Base-by-base conservation (phyloP, 371 early-diverging fungal genomes). In the Lichtheimia ornata region DNA sequence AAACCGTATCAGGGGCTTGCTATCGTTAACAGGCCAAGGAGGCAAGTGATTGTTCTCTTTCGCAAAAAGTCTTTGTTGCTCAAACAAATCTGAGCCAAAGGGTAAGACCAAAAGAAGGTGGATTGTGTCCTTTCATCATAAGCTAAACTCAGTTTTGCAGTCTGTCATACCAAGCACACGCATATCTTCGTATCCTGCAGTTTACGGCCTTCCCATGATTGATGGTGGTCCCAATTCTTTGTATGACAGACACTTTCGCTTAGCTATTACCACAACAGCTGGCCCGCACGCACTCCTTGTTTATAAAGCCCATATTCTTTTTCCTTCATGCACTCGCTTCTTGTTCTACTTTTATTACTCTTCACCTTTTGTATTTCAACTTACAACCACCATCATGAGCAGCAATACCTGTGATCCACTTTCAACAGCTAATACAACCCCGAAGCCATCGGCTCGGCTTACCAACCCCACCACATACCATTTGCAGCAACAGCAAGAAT, bases 401-500 rank as follows among this genome's bases (percentile, higher is more conserved):
- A 49, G 41, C n/a, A n/a, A 17, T 18, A 22, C 47, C 2, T 5
- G n/a, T 47, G 47, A 47, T 5, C n/a, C 18, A 5, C 17, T 18
- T 22, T 41, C 20, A 58, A 24, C 17, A 49, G 45, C 47, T 30
- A 51, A 45, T 45, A 56, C 53, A 22, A 44, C 53, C 12, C 59
- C 35, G 40, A 65, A 60, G 28, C 62, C 56, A 44, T 51, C 51
- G 30, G 56, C 59, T 45, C 63, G 60, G 13, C 52, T 69, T 12
- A 44, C 60, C 1, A 50, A 66, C 41, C 66, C 70, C 6, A 65
- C 70, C 5, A 13, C 65, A 28, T 70, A 70, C 45, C 70, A 70
- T 44, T 18, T 70, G 9, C 70, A 69, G 22, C 66, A 66, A 45
- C 30, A 17, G n/a, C 66, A 66, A 52, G 18, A 47, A 9, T 47